Percentiles rank a stretch among this genome's conserved stretches.
Evolutionary conservation across 1,284 basidiomycete genomes (phyloP).

Genomic region (Stereum hirsutum): DNA sequence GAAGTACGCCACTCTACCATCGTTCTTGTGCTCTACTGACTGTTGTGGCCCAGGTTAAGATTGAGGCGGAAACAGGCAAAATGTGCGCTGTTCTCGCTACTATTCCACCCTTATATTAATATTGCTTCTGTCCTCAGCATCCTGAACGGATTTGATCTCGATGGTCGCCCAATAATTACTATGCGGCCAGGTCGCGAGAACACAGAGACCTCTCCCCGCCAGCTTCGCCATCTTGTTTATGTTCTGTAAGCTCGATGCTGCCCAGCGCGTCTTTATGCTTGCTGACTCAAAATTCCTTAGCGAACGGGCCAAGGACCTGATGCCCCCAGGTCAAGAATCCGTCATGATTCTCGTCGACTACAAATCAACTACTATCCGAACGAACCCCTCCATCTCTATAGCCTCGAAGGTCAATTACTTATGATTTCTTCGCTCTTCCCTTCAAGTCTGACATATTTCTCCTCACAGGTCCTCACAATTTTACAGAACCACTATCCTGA

Average conservation of each 20-base stretch:
- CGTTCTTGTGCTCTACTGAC: neutral
- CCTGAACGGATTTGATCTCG: constrained; percentile 74
- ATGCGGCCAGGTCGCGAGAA: constrained; percentile 82
- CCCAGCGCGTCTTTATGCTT: no score
- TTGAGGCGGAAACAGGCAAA: constrained; percentile 79
- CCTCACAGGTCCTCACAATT: constrained; percentile 71
- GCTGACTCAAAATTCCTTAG: constrained; percentile 25
- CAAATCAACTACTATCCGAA: constrained; percentile 69
- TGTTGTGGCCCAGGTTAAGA: constrained; percentile 29
- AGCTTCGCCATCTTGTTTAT: constrained; percentile 78
- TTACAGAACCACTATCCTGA: constrained; percentile 91
- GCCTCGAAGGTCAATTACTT: constrained; percentile 49
- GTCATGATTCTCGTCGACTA: constrained; percentile 81
- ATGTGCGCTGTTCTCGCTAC: constrained; percentile 67
- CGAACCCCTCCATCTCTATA: constrained; percentile 73
- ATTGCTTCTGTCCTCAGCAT: constrained; percentile 36
- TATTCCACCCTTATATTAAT: neutral
- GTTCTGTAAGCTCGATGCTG: constrained; percentile 57
- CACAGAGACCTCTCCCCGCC: constrained; percentile 65
- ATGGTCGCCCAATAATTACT: constrained; percentile 76
- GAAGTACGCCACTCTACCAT: constrained; percentile 35
- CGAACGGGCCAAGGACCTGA: constrained; percentile 79
- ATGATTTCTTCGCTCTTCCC: neutral
- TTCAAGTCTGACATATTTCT: no score
- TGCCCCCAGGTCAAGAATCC: constrained; percentile 76